Evolutionary conservation across 495 filamentous ascomycete species (phyloP).

Genomic region (Tuber borchii): DNA sequence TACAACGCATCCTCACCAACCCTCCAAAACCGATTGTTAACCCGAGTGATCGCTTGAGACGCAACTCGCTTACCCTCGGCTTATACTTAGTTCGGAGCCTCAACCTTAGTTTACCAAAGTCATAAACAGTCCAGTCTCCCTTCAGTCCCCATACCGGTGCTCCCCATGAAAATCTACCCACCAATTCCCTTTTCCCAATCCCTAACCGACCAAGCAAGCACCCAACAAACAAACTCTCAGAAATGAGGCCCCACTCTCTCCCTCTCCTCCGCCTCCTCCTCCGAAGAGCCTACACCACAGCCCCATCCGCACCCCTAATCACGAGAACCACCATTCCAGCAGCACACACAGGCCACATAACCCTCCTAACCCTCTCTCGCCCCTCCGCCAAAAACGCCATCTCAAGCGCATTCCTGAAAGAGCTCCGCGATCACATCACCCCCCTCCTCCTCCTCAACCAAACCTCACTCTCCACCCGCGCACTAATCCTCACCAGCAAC

Average conservation of each 20-base stretch:
- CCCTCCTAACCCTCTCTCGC: conserved; percentile 77
- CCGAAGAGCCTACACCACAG: conserved; percentile 13
- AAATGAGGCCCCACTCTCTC: background rate
- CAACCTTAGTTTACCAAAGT: too few species aligned
- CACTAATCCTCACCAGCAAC: conserved; percentile 69
- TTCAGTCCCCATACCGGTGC: background rate
- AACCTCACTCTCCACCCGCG: conserved; percentile 61
- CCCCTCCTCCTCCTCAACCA: conserved; percentile 64
- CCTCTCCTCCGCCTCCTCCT: conserved; percentile 7
- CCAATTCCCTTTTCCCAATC: background rate
- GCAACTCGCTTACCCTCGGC: too few species aligned
- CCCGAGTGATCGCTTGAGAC: too few species aligned
- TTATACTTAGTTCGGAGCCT: too few species aligned
- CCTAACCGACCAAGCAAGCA: background rate
- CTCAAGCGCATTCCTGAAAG: conserved; percentile 64
- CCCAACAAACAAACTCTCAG: background rate
- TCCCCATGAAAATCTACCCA: background rate
- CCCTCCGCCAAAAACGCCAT: conserved; percentile 83
- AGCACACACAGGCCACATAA: conserved; percentile 74
- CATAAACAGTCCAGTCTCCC: background rate
- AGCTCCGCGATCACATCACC: conserved; percentile 62
- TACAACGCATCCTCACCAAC: too few species aligned
- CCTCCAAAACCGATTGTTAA: too few species aligned
- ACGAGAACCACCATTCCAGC: conserved; percentile 66
- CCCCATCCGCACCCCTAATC: conserved; percentile 50